A percentile compares a stretch with the other conserved stretches of the same genome.
phyloP scores from a whole-genome alignment of 164 flowering plant genomes.

The Magnolia changhungtana region DNA sequence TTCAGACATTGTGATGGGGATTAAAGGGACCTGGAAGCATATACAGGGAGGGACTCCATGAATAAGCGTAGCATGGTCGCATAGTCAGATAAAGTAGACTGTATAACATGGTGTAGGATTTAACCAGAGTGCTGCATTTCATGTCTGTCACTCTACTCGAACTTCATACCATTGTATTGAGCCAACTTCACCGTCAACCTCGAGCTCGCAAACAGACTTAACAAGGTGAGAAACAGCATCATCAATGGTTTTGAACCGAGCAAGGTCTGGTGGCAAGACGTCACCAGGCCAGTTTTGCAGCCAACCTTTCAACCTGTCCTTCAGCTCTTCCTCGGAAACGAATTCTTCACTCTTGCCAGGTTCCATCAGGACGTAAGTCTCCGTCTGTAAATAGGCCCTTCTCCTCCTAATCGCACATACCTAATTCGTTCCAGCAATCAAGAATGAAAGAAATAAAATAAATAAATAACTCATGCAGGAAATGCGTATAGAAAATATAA shows the following conservation, averaged over 20 bases:
- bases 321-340: conserved; percentile 69
- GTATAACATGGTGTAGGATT: too few species aligned
- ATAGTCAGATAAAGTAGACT: too few species aligned
- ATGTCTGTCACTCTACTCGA: conserved; percentile 45
- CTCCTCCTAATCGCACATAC: conserved; percentile 57
- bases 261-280: conserved; percentile 71
- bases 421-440: conserved; percentile 21
- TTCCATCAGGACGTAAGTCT: conserved; percentile 70
- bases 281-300: conserved; percentile 79
- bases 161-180: conserved; percentile 88
- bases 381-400: conserved; percentile 42
- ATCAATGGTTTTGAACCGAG: conserved; percentile 49
- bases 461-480: neutral
- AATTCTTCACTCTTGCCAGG: conserved; percentile 76
- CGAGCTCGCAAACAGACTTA: conserved; percentile 79
- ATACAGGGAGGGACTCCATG: too few species aligned
- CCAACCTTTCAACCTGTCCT: conserved; percentile 51
- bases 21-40: too few species aligned
- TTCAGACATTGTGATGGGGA: too few species aligned
- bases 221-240: conserved; percentile 73
- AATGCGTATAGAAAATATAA: neutral
- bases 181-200: conserved; percentile 82
- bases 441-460: neutral
- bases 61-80: too few species aligned
- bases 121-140: neutral